phyloP scores from a whole-genome alignment of 148 eudicot species.

The Amaranthus cruentus region DNA sequence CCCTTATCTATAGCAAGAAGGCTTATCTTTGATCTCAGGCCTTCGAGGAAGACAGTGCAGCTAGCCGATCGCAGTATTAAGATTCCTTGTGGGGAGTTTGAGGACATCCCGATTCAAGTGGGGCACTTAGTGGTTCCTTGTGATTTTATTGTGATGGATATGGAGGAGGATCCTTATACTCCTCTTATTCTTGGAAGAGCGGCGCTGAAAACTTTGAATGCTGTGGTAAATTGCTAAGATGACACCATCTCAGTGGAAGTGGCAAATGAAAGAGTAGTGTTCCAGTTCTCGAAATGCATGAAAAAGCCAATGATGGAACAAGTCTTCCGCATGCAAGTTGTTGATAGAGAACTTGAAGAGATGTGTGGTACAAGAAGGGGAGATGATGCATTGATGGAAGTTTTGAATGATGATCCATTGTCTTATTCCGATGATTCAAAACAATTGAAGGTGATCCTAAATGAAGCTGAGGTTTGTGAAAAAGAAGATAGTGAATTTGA shows the following conservation, averaged over 20 bases:
- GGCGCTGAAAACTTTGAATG: background rate
- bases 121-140: background rate
- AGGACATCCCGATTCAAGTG: too few relatives aligned
- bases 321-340: too few relatives aligned
- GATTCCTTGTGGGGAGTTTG: too few relatives aligned
- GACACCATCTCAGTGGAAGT: background rate
- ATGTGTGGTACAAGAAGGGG: background rate
- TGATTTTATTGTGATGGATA: background rate
- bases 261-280: background rate
- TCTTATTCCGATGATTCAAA: too few relatives aligned
- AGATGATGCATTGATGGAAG: background rate
- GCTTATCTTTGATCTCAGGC: background rate
- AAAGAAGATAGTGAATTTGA: too few relatives aligned
- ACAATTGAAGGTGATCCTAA: background rate
- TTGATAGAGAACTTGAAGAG: too few relatives aligned
- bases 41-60: background rate
- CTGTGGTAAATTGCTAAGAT: background rate
- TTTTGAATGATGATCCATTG: too few relatives aligned
- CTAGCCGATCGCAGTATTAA: background rate
- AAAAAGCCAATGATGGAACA: too few relatives aligned
- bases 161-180: constrained; percentile 1
- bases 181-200: background rate
- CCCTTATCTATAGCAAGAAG: background rate
- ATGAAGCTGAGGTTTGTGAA: background rate
- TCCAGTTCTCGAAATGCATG: too few relatives aligned